These are phyloP conservation scores for Fusarium cyanostomum DNA, from an alignment of 2,329 filamentous ascomycete species.

Conservation along the genomic window DNA sequence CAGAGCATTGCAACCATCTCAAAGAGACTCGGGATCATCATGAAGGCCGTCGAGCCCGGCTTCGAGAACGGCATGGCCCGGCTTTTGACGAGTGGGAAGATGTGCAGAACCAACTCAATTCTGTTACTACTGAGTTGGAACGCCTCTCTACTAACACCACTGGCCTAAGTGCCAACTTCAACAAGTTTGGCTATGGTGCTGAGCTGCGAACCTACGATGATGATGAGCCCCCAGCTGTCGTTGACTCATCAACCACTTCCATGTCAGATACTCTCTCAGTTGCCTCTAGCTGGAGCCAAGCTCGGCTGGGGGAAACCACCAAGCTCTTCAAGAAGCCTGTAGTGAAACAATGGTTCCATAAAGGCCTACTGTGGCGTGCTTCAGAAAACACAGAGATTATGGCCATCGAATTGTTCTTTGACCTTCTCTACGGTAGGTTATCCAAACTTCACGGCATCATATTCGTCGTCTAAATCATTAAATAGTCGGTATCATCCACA, in stretches of 20 bases:
- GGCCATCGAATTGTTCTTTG: slow-evolving; percentile 71
- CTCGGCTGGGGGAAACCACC: slow-evolving; percentile 55
- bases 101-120: slow-evolving; percentile 62
- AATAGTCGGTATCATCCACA: slow-evolving; percentile 68
- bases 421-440: slow-evolving; percentile 62
- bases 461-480: not conserved
- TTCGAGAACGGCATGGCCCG: slow-evolving; percentile 60
- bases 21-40: slow-evolving; percentile 63
- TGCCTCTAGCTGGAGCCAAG: slow-evolving; percentile 25
- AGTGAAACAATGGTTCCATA: slow-evolving; percentile 73
- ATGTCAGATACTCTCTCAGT: slow-evolving; percentile 41
- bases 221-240: slow-evolving; percentile 23
- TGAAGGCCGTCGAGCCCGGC: slow-evolving; percentile 54
- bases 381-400: slow-evolving; percentile 67
- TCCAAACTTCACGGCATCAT: not conserved
- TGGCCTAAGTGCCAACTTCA: slow-evolving; percentile 68
- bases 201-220: slow-evolving; percentile 61
- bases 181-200: slow-evolving; percentile 70
- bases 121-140: slow-evolving; percentile 62
- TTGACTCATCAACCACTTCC: slow-evolving; percentile 32
- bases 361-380: slow-evolving; percentile 70
- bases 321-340: slow-evolving; percentile 68
- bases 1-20: slow-evolving; percentile 58
- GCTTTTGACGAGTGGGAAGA: slow-evolving; percentile 66
- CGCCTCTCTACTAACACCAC: slow-evolving; percentile 63